These are phyloP conservation scores for Coriolopsis trogii DNA, from an alignment of 1,284 basidiomycete genomes.

Conservation along the genomic window DNA sequence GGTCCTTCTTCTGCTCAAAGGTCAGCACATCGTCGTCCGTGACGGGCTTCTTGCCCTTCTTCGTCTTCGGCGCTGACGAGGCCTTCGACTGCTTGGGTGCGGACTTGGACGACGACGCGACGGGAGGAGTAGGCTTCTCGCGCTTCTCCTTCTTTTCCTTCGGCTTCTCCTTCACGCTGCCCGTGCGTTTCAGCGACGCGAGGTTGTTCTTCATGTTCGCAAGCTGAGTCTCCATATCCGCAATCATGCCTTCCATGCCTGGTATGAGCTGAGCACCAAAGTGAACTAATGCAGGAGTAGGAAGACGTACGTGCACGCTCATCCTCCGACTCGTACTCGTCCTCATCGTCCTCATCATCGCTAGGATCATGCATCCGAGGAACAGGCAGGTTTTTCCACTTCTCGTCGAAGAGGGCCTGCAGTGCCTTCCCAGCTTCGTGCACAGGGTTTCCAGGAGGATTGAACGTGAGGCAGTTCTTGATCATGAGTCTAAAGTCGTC, in stretches of 20 bases:
- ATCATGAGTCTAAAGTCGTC: conserved; percentile 95
- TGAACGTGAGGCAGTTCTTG: conserved; percentile 92
- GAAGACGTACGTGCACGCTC: conserved; percentile 55
- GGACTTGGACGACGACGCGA: conserved; percentile 66
- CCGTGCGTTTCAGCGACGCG: conserved; percentile 53
- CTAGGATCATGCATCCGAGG: conserved; percentile 51
- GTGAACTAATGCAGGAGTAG: background rate
- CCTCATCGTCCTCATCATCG: conserved; percentile 53
- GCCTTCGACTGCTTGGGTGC: conserved; percentile 49
- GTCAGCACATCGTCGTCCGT: conserved; percentile 75
- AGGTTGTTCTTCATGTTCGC: conserved; percentile 70
- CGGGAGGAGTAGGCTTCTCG: conserved; percentile 38
- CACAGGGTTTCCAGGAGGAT: conserved; percentile 87
- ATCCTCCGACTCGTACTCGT: conserved; percentile 42
- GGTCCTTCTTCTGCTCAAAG: conserved; percentile 95
- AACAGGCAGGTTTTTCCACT: conserved; percentile 82
- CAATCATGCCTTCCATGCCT: conserved; percentile 58
- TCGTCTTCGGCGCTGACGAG: conserved; percentile 29
- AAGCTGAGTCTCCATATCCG: conserved; percentile 74
- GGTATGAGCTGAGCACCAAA: conserved; percentile 4
- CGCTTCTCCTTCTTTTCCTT: conserved; percentile 63
- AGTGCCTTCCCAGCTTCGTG: conserved; percentile 83
- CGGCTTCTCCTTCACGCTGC: conserved; percentile 60
- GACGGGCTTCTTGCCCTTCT: conserved; percentile 45
- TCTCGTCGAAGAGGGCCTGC: conserved; percentile 87